Conservation (phyloP, 108 stramenopile genomes). For the Cyclotella atomus region DNA sequence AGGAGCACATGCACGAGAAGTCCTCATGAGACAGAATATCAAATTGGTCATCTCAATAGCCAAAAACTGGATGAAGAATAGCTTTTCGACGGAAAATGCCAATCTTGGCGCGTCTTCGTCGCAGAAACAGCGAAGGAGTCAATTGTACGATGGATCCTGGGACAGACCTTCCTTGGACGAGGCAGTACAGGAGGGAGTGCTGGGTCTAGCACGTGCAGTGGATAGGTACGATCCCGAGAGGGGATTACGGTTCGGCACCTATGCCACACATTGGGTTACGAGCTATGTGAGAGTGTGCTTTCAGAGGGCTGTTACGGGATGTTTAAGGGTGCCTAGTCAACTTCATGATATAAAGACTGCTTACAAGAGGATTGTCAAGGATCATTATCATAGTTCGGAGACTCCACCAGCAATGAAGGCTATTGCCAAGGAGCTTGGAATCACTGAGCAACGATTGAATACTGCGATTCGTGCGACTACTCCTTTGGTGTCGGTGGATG, state of each 20-base stretch:
- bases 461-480: slow-evolving; percentile 65
- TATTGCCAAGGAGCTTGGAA: slow-evolving; percentile 58
- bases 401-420: slow-evolving; percentile 43
- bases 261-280: slow-evolving; percentile 87
- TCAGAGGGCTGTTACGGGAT: slow-evolving; percentile 60
- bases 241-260: slow-evolving; percentile 78
- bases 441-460: slow-evolving; percentile 54
- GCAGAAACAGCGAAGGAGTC: neutral
- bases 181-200: slow-evolving; percentile 84
- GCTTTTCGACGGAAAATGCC: slow-evolving; percentile 32
- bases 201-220: slow-evolving; percentile 79
- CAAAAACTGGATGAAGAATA: slow-evolving; percentile 54
- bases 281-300: slow-evolving; percentile 70
- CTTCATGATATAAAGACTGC: slow-evolving; percentile 62
- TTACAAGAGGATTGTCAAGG: slow-evolving; percentile 63
- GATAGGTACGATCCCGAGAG: slow-evolving; percentile 78
- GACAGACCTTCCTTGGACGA: slow-evolving; percentile 77
- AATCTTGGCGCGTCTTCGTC: slow-evolving; percentile 36
- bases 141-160: slow-evolving; percentile 57
- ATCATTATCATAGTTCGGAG: slow-evolving; percentile 38
- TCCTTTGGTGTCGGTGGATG: slow-evolving; percentile 61
- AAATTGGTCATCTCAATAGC: slow-evolving; percentile 76
- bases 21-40: slow-evolving; percentile 67
- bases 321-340: slow-evolving; percentile 63
- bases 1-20: slow-evolving; percentile 65